A percentile compares a stretch with the other conserved stretches of the same genome.
Conservation (phyloP, 2,329 filamentous ascomycete species). For the Talaromyces pinophilus region DNA sequence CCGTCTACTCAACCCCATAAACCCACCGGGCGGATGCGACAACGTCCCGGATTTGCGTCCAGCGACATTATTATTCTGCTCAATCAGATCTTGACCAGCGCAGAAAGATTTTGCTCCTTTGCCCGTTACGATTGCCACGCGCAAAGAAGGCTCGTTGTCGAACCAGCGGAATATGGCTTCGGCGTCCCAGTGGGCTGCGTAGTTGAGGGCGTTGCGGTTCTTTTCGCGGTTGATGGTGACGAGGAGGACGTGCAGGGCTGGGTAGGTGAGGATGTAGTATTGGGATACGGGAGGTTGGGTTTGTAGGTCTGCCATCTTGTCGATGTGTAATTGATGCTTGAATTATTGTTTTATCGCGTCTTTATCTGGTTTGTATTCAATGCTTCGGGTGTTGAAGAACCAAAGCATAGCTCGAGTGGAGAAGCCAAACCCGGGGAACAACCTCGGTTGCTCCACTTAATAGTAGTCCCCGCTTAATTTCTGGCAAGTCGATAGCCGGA, state of each 20-base stretch:
- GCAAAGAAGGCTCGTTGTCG: slow-evolving; percentile 45
- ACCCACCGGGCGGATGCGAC: slow-evolving; percentile 52
- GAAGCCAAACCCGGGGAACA: slow-evolving; percentile 11
- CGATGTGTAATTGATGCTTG: background rate
- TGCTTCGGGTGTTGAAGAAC: background rate
- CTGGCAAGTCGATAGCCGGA: background rate
- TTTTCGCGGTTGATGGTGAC: slow-evolving; percentile 49
- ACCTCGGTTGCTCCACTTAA: slow-evolving; percentile 12
- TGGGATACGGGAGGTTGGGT: slow-evolving; percentile 33
- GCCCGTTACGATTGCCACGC: slow-evolving; percentile 48
- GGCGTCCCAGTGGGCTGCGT: slow-evolving; percentile 45
- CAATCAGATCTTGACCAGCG: slow-evolving; percentile 49
- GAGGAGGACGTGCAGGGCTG: slow-evolving; percentile 49
- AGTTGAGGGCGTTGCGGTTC: slow-evolving; percentile 49
- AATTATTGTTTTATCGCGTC: background rate
- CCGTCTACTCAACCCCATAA: slow-evolving; percentile 58
- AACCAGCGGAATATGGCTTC: slow-evolving; percentile 49
- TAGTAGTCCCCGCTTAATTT: background rate
- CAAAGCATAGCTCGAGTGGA: background rate
- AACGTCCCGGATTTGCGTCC: background rate
- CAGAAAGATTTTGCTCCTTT: slow-evolving; percentile 48
- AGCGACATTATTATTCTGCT: slow-evolving; percentile 38
- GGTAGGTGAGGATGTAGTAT: slow-evolving; percentile 43
- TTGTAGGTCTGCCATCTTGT: background rate
- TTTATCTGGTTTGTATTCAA: background rate